Percentiles rank a stretch among this genome's conserved stretches.
phyloP scores from a whole-genome alignment of 1,139 yeast genomes.

The Tardiomyces depauwii region DNA sequence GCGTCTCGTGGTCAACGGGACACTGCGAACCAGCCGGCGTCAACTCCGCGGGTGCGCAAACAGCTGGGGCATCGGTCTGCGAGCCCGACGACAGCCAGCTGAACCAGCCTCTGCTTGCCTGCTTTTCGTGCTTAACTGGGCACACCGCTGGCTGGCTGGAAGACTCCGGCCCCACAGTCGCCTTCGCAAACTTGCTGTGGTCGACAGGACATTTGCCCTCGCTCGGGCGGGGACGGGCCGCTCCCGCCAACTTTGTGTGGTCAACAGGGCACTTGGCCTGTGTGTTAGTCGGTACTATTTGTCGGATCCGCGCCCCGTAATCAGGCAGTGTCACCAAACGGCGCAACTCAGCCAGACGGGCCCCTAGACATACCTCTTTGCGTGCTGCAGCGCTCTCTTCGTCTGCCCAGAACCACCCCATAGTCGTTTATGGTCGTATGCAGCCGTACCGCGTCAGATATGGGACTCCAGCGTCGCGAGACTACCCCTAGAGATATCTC shows the following conservation, averaged over 20 bases:
- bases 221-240: background rate
- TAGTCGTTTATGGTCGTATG: too few species aligned
- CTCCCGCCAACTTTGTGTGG: constrained; percentile 5
- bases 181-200: constrained; percentile 6
- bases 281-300: background rate
- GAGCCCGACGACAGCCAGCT: background rate
- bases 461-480: too few species aligned
- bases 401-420: background rate
- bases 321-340: too few species aligned
- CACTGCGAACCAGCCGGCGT: constrained; percentile 13
- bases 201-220: constrained; percentile 35
- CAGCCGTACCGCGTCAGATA: too few species aligned
- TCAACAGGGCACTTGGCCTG: constrained; percentile 35
- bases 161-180: background rate
- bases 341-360: too few species aligned
- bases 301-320: too few species aligned
- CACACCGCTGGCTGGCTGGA: background rate
- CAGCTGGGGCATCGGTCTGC: background rate
- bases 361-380: too few species aligned
- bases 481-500: too few species aligned
- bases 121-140: background rate
- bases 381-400: too few species aligned
- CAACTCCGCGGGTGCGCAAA: constrained; percentile 1
- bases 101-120: background rate
- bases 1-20: constrained; percentile 25